A percentile compares a stretch with the other conserved stretches of the same genome.
Conservation (phyloP, 345 rosid genomes). For the Rubroshorea leprosula region DNA sequence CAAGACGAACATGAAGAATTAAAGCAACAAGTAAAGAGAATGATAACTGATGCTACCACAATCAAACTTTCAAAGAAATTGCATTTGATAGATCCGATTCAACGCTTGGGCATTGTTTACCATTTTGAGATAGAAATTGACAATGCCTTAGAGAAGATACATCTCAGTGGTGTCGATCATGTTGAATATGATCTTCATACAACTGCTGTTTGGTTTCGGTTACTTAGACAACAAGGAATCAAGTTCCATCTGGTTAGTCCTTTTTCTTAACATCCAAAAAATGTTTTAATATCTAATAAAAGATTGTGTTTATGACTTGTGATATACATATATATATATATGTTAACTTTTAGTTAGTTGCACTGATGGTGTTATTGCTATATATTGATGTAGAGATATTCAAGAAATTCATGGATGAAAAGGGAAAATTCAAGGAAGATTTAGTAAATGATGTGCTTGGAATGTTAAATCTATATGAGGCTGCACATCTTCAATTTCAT, state of each 20-base stretch:
- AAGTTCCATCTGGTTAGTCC: conserved; percentile 16
- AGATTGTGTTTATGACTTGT: not conserved
- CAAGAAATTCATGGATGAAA: conserved; percentile 28
- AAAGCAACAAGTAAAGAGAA: conserved; percentile 21
- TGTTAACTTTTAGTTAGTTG: conserved; percentile 5
- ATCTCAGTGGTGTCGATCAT: not conserved
- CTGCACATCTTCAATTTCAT: conserved; percentile 9
- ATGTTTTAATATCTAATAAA: not conserved
- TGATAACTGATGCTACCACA: not conserved
- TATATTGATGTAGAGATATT: conserved; percentile 22
- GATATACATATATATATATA: no score
- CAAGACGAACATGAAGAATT: not conserved
- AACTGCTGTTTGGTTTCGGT: conserved; percentile 21
- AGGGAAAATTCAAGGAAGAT: no score
- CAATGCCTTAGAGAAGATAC: conserved; percentile 1
- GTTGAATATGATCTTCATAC: not conserved
- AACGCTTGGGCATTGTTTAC: conserved; percentile 23
- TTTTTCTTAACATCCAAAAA: not conserved
- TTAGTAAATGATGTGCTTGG: no score
- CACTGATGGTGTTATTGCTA: conserved; percentile 21
- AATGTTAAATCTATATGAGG: no score
- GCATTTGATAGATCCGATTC: conserved; percentile 25
- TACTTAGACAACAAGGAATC: conserved; percentile 25
- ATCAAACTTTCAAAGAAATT: conserved; percentile 3
- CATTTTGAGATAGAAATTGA: conserved; percentile 23